Percentiles rank a stretch among this genome's conserved stretches.
Conservation (phyloP, 225 moss, liverwort and hornwort species). For the Neckera pumila region DNA sequence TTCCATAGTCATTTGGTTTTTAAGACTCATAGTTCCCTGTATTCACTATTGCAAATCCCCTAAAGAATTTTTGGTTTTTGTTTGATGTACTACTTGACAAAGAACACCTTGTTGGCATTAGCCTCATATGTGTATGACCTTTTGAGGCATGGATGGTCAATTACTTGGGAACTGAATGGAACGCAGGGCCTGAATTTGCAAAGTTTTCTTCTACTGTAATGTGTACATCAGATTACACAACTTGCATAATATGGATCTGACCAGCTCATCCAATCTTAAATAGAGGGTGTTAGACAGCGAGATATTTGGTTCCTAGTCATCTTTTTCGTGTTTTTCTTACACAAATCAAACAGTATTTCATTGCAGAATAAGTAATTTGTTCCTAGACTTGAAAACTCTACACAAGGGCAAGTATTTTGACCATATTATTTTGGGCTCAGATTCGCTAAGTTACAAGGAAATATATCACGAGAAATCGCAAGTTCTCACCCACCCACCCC, state of each 20-base stretch:
- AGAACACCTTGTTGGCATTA: background rate
- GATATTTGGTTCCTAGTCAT: background rate
- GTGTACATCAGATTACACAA: background rate
- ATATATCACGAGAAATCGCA: background rate
- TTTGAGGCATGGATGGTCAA: background rate
- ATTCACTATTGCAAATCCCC: background rate
- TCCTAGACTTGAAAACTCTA: background rate
- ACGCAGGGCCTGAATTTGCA: background rate
- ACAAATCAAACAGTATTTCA: background rate
- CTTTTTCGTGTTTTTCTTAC: background rate
- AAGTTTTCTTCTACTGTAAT: background rate
- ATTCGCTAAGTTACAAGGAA: background rate
- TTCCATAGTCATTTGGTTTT: background rate
- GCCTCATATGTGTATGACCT: background rate
- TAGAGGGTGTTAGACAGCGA: too few relatives aligned
- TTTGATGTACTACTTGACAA: background rate
- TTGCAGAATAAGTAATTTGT: background rate
- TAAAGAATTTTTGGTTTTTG: background rate
- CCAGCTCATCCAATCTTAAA: background rate
- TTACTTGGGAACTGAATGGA: background rate
- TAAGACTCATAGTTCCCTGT: too few relatives aligned
- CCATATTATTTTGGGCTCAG: background rate
- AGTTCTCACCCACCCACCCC: background rate
- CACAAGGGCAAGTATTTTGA: background rate
- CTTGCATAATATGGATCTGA: background rate